Evolutionary conservation across 2,329 filamentous ascomycete species (phyloP), one percentile per base, ranked within the genome.

Genomic region (Escovopsis sp.): DNA sequence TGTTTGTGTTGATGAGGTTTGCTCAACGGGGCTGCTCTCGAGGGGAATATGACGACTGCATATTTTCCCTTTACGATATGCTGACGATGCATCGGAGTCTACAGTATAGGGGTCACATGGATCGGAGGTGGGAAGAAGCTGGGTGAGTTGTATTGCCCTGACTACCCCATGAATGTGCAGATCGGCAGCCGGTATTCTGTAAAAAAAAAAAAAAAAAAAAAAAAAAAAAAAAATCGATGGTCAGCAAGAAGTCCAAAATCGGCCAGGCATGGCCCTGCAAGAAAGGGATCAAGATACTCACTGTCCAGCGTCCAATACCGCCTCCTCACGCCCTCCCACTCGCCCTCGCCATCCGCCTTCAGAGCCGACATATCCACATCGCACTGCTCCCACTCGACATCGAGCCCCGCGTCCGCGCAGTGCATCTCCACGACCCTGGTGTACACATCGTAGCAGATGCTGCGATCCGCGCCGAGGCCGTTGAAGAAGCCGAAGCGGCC

Each of bases 381-480:
- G 25, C 90, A 70, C 37, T 79, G 79, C 35, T 78, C 70, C 86
- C 86, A 96, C 35, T 87, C 81, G 2, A 88, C 75, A 49, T 96
- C 88, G 46, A 94, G 72, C 1, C 87, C 87, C 9, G 85, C 85
- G 46, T 96, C 87, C 42, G 79, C 74, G 16, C 92, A 65, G 57
- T 96, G 86, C 66, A 94, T 78, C 58, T 96, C 88, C 2, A 84
- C 79, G 3, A 96, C 84, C 54, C 82, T 85, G 35, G 79, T 82
- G 59, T 96, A 96, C 17, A 98, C 87, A 60, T 96, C 90, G 57
- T 96, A 96, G 58, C 85, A 94, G 41, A 96, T 78, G 55, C 79
- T 78, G 31, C 90, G 68, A 58, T 98, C 90, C 3, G 90, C 90
- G 1, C 90, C 90, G 39, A 96, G 74, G 0, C 90, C 86, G 50